phyloP scores from a whole-genome alignment of 1,284 basidiomycete species.

The Rhodotorula sp. region DNA sequence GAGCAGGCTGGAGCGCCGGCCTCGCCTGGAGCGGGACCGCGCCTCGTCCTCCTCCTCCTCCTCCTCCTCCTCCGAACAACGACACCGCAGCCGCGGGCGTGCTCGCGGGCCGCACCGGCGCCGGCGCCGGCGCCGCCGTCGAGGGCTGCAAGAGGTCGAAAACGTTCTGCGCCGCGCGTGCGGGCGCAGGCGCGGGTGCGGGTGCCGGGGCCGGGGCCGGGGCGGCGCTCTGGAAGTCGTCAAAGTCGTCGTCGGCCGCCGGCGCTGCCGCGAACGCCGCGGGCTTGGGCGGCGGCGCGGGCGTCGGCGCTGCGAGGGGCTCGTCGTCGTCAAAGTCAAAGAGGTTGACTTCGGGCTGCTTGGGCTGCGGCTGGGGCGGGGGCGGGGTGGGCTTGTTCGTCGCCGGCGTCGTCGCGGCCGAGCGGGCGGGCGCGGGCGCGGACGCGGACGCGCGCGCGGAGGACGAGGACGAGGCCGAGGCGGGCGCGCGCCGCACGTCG shows the following conservation, averaged over 20 bases:
- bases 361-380: slow-evolving; percentile 54
- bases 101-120: too few species aligned
- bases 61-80: too few species aligned
- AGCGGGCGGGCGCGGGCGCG: too few species aligned
- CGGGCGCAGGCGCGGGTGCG: slow-evolving; percentile 42
- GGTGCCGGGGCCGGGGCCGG: slow-evolving; percentile 51
- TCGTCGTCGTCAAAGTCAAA: slow-evolving; percentile 78
- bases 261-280: slow-evolving; percentile 42
- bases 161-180: slow-evolving; percentile 44
- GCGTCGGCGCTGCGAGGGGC: slow-evolving; percentile 56
- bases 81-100: too few species aligned
- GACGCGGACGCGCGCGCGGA: slow-evolving; percentile 31
- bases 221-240: slow-evolving; percentile 83
- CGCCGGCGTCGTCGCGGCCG: too few species aligned
- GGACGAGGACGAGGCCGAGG: slow-evolving; percentile 47
- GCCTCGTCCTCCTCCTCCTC: slow-evolving; percentile 15
- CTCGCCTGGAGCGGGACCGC: slow-evolving; percentile 13
- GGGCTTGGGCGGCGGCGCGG: slow-evolving; percentile 51
- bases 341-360: slow-evolving; percentile 63
- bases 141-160: slow-evolving; percentile 58
- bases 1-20: background rate
- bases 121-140: slow-evolving; percentile 28
- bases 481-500: slow-evolving; percentile 41
- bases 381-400: slow-evolving; percentile 46
- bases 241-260: slow-evolving; percentile 70